Evolutionary conservation across 768 basidiomycete genomes (phyloP), one percentile per base, ranked within the genome.

Genomic region (Hypsizygus marmoreus): DNA sequence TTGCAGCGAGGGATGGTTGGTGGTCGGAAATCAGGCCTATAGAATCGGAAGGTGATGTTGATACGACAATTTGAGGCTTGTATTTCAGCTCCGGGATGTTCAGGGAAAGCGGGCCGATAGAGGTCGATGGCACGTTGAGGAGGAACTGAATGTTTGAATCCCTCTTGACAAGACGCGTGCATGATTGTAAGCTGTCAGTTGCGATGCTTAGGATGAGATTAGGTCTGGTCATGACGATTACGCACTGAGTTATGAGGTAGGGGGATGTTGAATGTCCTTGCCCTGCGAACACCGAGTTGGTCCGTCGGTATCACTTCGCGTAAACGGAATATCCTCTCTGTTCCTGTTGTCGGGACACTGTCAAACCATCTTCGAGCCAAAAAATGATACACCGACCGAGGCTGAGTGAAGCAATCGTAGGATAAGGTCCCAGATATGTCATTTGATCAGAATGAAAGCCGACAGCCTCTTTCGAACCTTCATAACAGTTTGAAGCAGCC

Each of bases 41-140:
- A 92, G 59, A 92, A 92, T 12, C 91, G 77, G 60, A 92, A 92
- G 0, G 90, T 92, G 45, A 92, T 84, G 55, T 92, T 92, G 57
- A 92, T 90, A 19, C 88, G 80, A 53, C 76, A 82, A 50, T 80
- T 89, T 6, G 78, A 82, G 1, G 79, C 69, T 37, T 79, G 74
- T 34, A 67, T 65, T 3, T 47, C 51, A 5, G 24, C 55, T 20
- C 59, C 63, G 4, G 61, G 53, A 2, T 55, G 55, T 35, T 52
- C 57, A 25, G 82, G 78, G 51, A 65, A 74, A 1, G 75, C 59
- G 4, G 90, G 88, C 24, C 76, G 77, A 60, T 81, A 91, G n/a
- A 86, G 55, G 57, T 92, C 90, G 30, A 92, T 75, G 2, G 77
- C 69, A 9, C 71, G 61, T 50, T 89, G 87, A 1, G 89, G 84